phyloP scores from a whole-genome alignment of 2,329 filamentous ascomycete genomes.

The Juglanconis oblonga region DNA sequence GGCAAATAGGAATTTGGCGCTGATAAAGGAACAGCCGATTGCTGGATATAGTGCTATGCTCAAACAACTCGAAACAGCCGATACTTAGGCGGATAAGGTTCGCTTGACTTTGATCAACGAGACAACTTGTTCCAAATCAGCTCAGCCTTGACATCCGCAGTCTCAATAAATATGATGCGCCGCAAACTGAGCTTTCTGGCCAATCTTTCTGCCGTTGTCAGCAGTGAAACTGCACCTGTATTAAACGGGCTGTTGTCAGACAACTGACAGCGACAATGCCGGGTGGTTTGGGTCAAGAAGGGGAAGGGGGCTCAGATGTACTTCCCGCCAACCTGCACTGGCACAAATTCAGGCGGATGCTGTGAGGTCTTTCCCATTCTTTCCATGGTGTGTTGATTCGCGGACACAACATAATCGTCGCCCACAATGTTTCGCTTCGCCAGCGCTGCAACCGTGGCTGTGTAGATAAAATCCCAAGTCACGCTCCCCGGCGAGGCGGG shows the following conservation, averaged over 20 bases:
- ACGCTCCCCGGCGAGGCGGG: constrained; percentile 47
- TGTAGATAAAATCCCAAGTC: constrained; percentile 49
- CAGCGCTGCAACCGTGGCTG: constrained; percentile 39
- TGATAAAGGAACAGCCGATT: no score
- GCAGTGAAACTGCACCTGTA: constrained; percentile 42
- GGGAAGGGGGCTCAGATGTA: constrained; percentile 24
- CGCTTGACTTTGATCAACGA: not conserved
- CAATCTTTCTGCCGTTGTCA: constrained; percentile 37
- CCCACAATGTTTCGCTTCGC: constrained; percentile 36
- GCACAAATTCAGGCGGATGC: constrained; percentile 33
- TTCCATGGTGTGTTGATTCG: constrained; percentile 33
- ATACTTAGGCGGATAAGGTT: no score
- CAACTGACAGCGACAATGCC: not conserved
- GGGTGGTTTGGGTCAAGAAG: not conserved
- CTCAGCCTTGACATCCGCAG: constrained; percentile 43
- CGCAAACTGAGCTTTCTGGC: constrained; percentile 42
- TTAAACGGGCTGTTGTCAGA: not conserved
- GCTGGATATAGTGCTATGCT: no score
- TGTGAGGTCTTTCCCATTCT: constrained; percentile 40
- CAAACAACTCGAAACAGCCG: no score
- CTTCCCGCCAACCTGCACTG: constrained; percentile 40
- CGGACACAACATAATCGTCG: constrained; percentile 32
- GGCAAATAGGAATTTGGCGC: no score
- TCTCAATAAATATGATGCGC: constrained; percentile 44
- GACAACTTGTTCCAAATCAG: constrained; percentile 28